Conservation (phyloP, 371 early-diverging fungal genomes). For the Chytridiales sp. region DNA sequence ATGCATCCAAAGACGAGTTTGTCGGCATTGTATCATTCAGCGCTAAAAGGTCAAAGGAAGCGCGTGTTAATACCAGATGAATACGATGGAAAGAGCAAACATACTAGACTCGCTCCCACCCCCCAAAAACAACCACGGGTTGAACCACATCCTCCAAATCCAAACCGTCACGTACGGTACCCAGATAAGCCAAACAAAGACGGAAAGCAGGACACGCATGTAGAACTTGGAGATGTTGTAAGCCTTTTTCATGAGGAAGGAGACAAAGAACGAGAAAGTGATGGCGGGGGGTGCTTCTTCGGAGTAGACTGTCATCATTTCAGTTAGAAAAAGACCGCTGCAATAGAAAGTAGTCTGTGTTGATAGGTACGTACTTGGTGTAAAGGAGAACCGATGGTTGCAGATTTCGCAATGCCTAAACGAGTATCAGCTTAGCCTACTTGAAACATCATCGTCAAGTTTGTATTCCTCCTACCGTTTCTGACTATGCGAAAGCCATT, state of each 20-base stretch:
- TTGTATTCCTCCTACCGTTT: slow-evolving; percentile 49
- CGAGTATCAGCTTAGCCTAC: background rate
- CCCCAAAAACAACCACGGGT: slow-evolving; percentile 20
- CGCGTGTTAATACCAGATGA: slow-evolving; percentile 8
- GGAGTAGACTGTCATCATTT: slow-evolving; percentile 42
- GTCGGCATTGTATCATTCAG: background rate
- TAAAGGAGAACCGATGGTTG: slow-evolving; percentile 79
- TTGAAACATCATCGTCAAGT: background rate
- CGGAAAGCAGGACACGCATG: slow-evolving; percentile 58
- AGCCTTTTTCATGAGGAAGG: slow-evolving; percentile 18
- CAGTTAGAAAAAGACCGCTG: slow-evolving; percentile 31
- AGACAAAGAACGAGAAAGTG: slow-evolving; percentile 25
- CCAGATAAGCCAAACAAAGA: slow-evolving; percentile 75
- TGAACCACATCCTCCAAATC: slow-evolving; percentile 68
- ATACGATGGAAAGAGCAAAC: background rate
- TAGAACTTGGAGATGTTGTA: slow-evolving; percentile 45
- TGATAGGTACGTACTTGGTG: slow-evolving; percentile 62
- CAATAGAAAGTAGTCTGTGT: background rate
- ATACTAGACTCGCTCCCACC: background rate
- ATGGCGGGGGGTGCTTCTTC: slow-evolving; percentile 32
- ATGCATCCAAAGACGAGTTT: background rate
- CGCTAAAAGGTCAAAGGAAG: slow-evolving; percentile 8
- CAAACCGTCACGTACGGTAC: slow-evolving; percentile 81
- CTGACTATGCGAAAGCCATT: slow-evolving; percentile 85
- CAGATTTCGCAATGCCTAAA: slow-evolving; percentile 86